These are phyloP conservation scores for Phialemonium atrogriseum DNA, from an alignment of 2,329 filamentous ascomycete genomes.

Conservation along the genomic window DNA sequence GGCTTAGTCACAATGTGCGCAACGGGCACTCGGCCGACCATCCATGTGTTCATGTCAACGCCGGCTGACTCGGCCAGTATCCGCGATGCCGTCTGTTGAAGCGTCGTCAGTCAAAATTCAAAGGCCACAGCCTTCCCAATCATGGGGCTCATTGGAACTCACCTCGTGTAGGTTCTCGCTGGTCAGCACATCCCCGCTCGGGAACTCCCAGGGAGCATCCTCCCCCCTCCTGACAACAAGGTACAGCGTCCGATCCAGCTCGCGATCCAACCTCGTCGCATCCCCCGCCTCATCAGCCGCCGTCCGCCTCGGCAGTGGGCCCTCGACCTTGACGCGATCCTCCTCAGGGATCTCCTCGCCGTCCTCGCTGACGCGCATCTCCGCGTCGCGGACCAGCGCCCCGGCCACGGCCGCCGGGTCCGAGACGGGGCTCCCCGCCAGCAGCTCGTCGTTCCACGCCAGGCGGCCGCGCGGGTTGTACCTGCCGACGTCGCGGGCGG, in stretches of 20 bases:
- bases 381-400: constrained; percentile 66
- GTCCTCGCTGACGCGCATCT: constrained; percentile 51
- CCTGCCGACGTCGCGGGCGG: constrained; percentile 75
- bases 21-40: constrained; percentile 83
- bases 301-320: constrained; percentile 61
- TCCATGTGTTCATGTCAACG: constrained; percentile 97
- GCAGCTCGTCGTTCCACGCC: constrained; percentile 87
- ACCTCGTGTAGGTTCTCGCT: constrained; percentile 80
- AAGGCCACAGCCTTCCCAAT: not conserved
- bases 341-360: constrained; percentile 49
- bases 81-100: constrained; percentile 65
- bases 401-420: constrained; percentile 58
- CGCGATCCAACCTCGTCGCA: constrained; percentile 67
- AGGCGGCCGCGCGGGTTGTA: constrained; percentile 54
- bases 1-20: constrained; percentile 63
- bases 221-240: constrained; percentile 60
- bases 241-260: constrained; percentile 77
- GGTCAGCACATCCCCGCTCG: constrained; percentile 57
- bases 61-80: constrained; percentile 71
- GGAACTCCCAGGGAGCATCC: constrained; percentile 73
- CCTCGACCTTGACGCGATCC: constrained; percentile 60
- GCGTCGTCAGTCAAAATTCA: not conserved
- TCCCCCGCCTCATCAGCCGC: constrained; percentile 74
- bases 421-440: constrained; percentile 63
- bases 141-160: constrained; percentile 35